These are phyloP conservation scores for Samsoniella hepiali DNA, from an alignment of 2,329 filamentous ascomycete species.

Conservation along the genomic window DNA sequence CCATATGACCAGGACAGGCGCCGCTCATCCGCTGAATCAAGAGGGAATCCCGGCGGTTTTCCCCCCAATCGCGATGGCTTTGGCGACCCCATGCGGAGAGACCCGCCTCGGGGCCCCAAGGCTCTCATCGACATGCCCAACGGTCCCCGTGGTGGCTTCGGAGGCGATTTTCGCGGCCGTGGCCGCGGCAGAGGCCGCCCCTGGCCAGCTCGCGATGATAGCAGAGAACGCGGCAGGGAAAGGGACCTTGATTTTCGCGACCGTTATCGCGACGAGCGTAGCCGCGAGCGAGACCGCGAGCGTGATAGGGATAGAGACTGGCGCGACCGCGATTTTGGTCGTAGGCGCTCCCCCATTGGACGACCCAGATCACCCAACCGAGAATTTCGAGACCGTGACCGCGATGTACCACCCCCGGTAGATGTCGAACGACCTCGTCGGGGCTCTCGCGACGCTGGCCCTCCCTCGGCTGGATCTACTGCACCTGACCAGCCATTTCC, in stretches of 20 bases:
- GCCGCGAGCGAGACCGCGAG: slow-evolving; percentile 56
- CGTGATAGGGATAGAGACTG: slow-evolving; percentile 50
- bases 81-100: slow-evolving; percentile 55
- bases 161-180: slow-evolving; percentile 58
- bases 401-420: slow-evolving; percentile 57
- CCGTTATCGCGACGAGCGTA: slow-evolving; percentile 58
- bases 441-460: slow-evolving; percentile 66
- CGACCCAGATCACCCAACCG: slow-evolving; percentile 64
- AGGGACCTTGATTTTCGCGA: slow-evolving; percentile 59
- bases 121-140: slow-evolving; percentile 69
- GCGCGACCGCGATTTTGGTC: slow-evolving; percentile 40
- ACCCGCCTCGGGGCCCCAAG: slow-evolving; percentile 79
- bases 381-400: slow-evolving; percentile 60
- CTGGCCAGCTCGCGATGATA: slow-evolving; percentile 58
- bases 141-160: slow-evolving; percentile 64
- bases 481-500: slow-evolving; percentile 65
- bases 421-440: slow-evolving; percentile 66
- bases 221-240: slow-evolving; percentile 57
- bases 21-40: slow-evolving; percentile 59
- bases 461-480: slow-evolving; percentile 67
- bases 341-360: slow-evolving; percentile 56
- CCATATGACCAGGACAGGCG: slow-evolving; percentile 67
- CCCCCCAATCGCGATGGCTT: slow-evolving; percentile 57
- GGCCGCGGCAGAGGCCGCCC: slow-evolving; percentile 56
- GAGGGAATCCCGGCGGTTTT: slow-evolving; percentile 57